phyloP scores from a whole-genome alignment of 331 rosid genomes.

The Pyracantha coccinea region DNA sequence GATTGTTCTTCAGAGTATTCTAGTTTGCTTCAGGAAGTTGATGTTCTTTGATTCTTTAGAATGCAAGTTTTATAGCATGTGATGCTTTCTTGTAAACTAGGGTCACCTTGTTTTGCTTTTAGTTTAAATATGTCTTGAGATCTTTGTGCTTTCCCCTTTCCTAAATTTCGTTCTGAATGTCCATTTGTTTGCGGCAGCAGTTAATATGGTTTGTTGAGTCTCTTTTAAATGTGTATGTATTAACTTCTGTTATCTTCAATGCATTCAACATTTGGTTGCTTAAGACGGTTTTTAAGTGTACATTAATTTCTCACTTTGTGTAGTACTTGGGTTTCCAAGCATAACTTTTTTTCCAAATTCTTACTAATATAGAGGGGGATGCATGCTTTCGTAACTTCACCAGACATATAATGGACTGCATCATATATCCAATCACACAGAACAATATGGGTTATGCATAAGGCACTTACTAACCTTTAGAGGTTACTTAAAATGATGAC shows the following conservation, averaged over 20 bases:
- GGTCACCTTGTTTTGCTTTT: slow-evolving; percentile 30
- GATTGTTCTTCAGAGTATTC: slow-evolving; percentile 23
- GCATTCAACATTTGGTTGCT: not conserved
- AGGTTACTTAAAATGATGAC: not conserved
- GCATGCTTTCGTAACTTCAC: not conserved
- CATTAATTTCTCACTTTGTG: not conserved
- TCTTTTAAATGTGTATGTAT: not conserved
- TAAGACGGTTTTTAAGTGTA: not conserved
- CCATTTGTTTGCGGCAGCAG: slow-evolving; percentile 12
- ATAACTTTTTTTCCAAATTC: not conserved
- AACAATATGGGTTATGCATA: not conserved
- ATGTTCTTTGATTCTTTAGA: slow-evolving; percentile 37
- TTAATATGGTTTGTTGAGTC: slow-evolving; percentile 6
- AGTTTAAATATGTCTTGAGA: slow-evolving; percentile 17
- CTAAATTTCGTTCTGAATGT: slow-evolving; percentile 8
- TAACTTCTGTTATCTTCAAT: not conserved
- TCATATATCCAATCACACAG: not conserved
- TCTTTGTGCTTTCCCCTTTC: slow-evolving; percentile 19
- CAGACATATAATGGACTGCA: not conserved
- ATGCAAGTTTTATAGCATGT: slow-evolving; percentile 32
- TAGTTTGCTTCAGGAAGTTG: slow-evolving; percentile 46
- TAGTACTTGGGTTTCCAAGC: not conserved
- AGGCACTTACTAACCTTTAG: not conserved
- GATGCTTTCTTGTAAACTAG: slow-evolving; percentile 71
- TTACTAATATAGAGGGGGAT: not conserved